These are phyloP conservation scores for Amanita molliuscula DNA, from an alignment of 768 basidiomycete species.

Conservation along the genomic window DNA sequence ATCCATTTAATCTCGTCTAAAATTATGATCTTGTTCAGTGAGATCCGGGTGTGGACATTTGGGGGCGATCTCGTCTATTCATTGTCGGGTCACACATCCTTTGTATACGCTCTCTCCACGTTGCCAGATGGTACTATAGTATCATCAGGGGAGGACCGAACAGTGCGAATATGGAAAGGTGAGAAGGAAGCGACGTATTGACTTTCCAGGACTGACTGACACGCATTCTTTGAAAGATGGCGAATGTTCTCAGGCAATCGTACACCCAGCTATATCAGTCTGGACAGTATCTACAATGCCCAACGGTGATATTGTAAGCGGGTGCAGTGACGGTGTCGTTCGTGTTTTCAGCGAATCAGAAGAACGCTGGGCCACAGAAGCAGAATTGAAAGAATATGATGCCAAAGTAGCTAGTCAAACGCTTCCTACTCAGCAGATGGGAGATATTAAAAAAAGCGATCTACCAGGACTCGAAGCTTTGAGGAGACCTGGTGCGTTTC, in stretches of 20 bases:
- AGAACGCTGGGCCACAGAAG: conserved; percentile 62
- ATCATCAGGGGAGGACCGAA: conserved; percentile 91
- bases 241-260: conserved; percentile 79
- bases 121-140: conserved; percentile 77
- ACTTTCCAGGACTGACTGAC: background rate
- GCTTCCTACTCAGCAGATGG: conserved; percentile 78
- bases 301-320: conserved; percentile 88
- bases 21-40: conserved; percentile 34
- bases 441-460: conserved; percentile 89
- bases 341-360: conserved; percentile 74
- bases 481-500: conserved; percentile 47
- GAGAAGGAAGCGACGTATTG: conserved; percentile 13
- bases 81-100: conserved; percentile 92
- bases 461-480: conserved; percentile 83
- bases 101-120: conserved; percentile 84
- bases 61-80: conserved; percentile 69
- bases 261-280: conserved; percentile 94
- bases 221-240: conserved; percentile 46
- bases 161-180: conserved; percentile 88
- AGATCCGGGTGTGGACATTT: conserved; percentile 88
- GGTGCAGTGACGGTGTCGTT: conserved; percentile 80
- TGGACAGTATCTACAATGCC: conserved; percentile 88
- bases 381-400: conserved; percentile 61
- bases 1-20: background rate
- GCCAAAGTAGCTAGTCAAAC: conserved; percentile 68